A percentile compares a stretch with the other conserved stretches of the same genome.
Conservation (phyloP, 495 filamentous ascomycete genomes). For the Xylaria nigripes region DNA sequence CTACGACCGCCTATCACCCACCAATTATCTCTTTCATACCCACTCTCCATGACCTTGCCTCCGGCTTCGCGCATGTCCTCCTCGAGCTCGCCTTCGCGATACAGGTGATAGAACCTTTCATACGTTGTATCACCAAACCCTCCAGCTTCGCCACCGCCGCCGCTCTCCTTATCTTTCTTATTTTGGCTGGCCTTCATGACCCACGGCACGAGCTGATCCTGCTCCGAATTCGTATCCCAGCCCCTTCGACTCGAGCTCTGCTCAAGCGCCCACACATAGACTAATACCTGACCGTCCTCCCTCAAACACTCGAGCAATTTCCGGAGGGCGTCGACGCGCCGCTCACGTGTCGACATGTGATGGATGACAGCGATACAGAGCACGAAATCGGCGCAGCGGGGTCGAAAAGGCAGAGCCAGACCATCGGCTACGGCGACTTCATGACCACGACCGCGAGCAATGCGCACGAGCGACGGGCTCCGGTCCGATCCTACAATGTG, state of each 20-base stretch:
- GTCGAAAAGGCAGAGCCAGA: slow-evolving; percentile 57
- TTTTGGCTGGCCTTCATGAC: slow-evolving; percentile 51
- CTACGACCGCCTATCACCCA: slow-evolving; percentile 51
- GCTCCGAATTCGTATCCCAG: slow-evolving; percentile 73
- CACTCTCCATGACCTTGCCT: slow-evolving; percentile 65
- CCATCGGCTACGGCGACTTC: slow-evolving; percentile 62
- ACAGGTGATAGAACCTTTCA: slow-evolving; percentile 93
- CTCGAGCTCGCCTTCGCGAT: slow-evolving; percentile 78
- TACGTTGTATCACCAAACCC: slow-evolving; percentile 46
- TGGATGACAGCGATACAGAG: slow-evolving; percentile 94
- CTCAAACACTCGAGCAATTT: slow-evolving; percentile 60
- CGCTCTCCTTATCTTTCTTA: slow-evolving; percentile 17
- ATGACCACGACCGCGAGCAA: slow-evolving; percentile 57
- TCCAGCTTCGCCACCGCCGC: slow-evolving; percentile 13
- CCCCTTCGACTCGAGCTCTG: slow-evolving; percentile 82
- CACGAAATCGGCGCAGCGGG: slow-evolving; percentile 73
- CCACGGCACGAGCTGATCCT: slow-evolving; percentile 97
- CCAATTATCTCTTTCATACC: slow-evolving; percentile 98
- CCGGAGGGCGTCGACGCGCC: slow-evolving; percentile 65
- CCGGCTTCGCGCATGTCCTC: slow-evolving; percentile 67
- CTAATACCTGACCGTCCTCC: slow-evolving; percentile 52
- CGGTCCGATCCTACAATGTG: slow-evolving; percentile 86
- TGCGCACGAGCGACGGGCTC: slow-evolving; percentile 65
- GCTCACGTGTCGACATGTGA: slow-evolving; percentile 75
- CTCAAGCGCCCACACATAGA: slow-evolving; percentile 97